phyloP scores from a whole-genome alignment of 176 grass and related monocot genomes.

The Tillandsia leiboldiana region DNA sequence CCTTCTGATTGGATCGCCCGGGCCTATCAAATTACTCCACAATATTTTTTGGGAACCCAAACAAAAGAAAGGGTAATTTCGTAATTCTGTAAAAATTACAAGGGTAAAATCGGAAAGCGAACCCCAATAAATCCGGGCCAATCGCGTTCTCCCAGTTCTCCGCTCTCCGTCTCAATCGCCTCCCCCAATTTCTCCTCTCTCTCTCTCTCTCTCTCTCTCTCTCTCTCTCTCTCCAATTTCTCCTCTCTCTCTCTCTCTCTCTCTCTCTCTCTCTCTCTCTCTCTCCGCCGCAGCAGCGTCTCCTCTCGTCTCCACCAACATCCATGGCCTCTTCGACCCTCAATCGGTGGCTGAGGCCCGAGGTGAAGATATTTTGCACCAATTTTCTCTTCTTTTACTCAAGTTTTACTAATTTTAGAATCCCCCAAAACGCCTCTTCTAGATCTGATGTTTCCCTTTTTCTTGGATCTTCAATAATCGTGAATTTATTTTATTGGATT shows the following conservation, averaged over 20 bases:
- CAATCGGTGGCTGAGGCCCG: slow-evolving; percentile 69
- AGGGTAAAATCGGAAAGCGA: background rate
- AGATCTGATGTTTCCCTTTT: background rate
- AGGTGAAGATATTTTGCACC: slow-evolving; percentile 29
- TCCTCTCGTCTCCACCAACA: background rate
- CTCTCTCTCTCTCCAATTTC: slow-evolving; percentile 11
- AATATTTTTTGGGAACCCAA: too few species aligned
- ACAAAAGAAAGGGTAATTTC: slow-evolving; percentile 5
- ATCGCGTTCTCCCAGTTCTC: background rate
- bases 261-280: slow-evolving; percentile 9
- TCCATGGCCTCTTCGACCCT: slow-evolving; percentile 37
- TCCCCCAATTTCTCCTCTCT: slow-evolving; percentile 9
- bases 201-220: slow-evolving; percentile 5
- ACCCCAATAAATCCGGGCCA: slow-evolving; percentile 24
- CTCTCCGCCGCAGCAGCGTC: slow-evolving; percentile 19
- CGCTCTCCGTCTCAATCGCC: background rate
- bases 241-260: slow-evolving; percentile 12
- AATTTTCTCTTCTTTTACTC: slow-evolving; percentile 26
- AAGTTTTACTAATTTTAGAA: background rate
- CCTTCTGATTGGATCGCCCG: too few species aligned
- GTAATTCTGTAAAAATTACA: slow-evolving; percentile 22
- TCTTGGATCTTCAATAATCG: background rate
- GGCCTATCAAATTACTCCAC: too few species aligned
- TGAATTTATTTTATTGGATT: background rate
- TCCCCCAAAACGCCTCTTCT: background rate